Conservation (phyloP, 2,329 filamentous ascomycete genomes). For the Boeremia exigua region DNA sequence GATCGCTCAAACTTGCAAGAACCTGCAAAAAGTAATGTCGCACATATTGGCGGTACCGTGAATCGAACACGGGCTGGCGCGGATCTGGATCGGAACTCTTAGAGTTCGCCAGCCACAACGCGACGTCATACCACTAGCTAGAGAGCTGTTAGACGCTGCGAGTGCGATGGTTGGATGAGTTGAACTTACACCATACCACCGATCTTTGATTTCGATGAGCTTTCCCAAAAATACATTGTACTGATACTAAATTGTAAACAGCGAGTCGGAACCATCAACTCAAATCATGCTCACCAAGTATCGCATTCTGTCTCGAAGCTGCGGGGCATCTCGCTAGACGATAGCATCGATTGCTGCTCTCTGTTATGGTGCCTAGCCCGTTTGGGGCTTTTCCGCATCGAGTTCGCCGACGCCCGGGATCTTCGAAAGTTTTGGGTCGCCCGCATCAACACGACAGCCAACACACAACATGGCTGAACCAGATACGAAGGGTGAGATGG, state of each 20-base stretch:
- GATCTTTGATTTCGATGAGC: background rate
- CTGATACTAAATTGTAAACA: too few species aligned
- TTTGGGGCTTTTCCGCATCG: conserved; percentile 8
- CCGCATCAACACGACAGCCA: conserved; percentile 20
- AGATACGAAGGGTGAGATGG: conserved; percentile 36
- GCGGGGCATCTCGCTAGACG: background rate
- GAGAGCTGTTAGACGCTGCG: background rate
- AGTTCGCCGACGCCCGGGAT: conserved; percentile 10
- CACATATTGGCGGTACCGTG: conserved; percentile 35
- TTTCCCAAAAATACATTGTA: background rate
- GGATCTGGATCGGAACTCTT: conserved; percentile 29
- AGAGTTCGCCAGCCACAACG: conserved; percentile 37
- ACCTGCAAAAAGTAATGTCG: conserved; percentile 24
- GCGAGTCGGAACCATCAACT: too few species aligned
- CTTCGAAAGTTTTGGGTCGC: conserved; percentile 31
- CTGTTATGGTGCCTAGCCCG: background rate
- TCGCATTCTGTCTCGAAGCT: background rate
- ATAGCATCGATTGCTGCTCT: background rate
- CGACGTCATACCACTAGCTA: conserved; percentile 41
- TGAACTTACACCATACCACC: conserved; percentile 26
- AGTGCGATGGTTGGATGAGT: background rate
- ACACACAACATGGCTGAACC: conserved; percentile 40
- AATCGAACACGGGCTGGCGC: conserved; percentile 42
- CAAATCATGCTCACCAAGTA: too few species aligned
- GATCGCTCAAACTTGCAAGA: conserved; percentile 7